Base-by-base conservation (phyloP, 257 asterid genomes). In the Forsythia viridissima region DNA sequence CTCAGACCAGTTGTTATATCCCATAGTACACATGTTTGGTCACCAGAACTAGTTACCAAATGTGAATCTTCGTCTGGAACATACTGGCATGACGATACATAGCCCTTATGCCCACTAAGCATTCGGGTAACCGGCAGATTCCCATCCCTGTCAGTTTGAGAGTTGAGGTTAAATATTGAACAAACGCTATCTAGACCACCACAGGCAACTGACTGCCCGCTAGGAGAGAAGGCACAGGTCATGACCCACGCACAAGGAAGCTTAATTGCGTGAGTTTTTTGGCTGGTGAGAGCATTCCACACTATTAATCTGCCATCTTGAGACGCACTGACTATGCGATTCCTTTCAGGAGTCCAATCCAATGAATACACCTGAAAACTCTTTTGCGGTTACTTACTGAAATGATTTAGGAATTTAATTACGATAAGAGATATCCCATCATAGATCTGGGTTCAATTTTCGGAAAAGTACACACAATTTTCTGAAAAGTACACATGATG, bases 231-330 rank as follows among this genome's bases (percentile, higher is more conserved):
- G 73, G 98, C 97, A 82, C 99, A 96, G 81, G 97, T 86, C 99
- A 96, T 93, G 79, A 96, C 97, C 98, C 98, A 96, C 6, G 99
- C 97, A 79, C 98, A 96, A 70, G 99, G 97, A 81, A 93, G 85
- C 90, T 91, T 93, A 74, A 96, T 93, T 39, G 98, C 90, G 68
- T 93, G 98, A 80, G 97, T 96, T 73, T 96, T 96, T 83, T 96
- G 99, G 92, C 97, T 96, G 18, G 99, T 96, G 59, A 96, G 97
- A 85, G 98, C 97, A 80, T 96, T 96, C 98, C 99, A 96, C 77
- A 96, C 98, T 71, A 93, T 93, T 79, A 96, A 88, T 81, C 98
- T 85, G 24, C 99, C 99, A 85, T 96, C 99, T 86, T 93, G 99
- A 70, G 98, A 96, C 71, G 99, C 98, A 86, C 98, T 96, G 68